Percentiles rank a stretch among this genome's conserved stretches.
phyloP scores from a whole-genome alignment of 192 early-diverging fungal genomes.

The Coemansia reversa region DNA sequence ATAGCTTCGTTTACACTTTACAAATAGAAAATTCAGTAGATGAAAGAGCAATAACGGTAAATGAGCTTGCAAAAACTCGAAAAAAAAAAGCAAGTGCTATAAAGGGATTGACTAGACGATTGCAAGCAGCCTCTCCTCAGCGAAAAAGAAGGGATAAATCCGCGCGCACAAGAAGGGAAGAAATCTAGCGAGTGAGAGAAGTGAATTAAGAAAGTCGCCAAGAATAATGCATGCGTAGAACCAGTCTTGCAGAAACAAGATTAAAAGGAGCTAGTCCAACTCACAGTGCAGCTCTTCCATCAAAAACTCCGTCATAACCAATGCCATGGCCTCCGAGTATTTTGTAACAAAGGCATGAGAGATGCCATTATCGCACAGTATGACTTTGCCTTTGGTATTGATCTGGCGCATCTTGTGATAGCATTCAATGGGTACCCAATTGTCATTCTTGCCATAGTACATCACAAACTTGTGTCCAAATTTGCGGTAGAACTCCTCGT shows the following conservation, averaged over 20 bases:
- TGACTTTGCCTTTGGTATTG: constrained; percentile 66
- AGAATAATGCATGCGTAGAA: not conserved
- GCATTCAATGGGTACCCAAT: constrained; percentile 74
- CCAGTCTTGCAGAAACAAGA: not conserved
- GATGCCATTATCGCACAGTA: constrained; percentile 68
- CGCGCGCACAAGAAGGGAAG: not conserved
- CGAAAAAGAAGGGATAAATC: not conserved
- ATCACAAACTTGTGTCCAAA: constrained; percentile 67
- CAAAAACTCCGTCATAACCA: constrained; percentile 28
- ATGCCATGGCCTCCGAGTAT: constrained; percentile 40
- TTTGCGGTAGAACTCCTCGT: constrained; percentile 61
- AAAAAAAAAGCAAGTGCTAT: not conserved
- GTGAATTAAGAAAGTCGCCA: not conserved
- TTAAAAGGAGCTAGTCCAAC: constrained; percentile 6
- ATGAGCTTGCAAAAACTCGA: not conserved
- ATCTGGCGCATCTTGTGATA: constrained; percentile 63
- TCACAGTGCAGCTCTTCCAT: constrained; percentile 25
- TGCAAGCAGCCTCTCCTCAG: not conserved
- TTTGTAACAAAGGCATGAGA: constrained; percentile 78
- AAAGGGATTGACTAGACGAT: too few relatives aligned
- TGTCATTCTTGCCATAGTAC: constrained; percentile 74
- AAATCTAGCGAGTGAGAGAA: not conserved
- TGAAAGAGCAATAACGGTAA: not conserved
- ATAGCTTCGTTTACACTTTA: not conserved
- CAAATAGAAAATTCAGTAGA: not conserved